Conservation (phyloP, 176 grass and related monocot species). For the Avena sativa region DNA sequence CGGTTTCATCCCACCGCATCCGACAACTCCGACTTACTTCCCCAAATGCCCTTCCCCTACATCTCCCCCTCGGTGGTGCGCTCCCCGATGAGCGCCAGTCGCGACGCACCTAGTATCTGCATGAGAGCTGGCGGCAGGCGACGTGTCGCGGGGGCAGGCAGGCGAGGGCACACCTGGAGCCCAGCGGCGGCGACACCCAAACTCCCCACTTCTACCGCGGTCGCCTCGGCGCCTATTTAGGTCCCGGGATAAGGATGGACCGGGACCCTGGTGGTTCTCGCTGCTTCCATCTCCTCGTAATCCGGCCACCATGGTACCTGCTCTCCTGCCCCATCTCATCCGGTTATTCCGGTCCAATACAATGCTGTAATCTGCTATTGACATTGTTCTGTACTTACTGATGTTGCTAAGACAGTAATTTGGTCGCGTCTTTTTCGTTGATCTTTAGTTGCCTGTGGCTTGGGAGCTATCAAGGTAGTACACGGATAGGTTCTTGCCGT, state of each 20-base stretch:
- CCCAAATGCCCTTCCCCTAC: too few species aligned
- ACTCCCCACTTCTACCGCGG: background rate
- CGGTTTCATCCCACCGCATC: too few species aligned
- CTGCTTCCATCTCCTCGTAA: background rate
- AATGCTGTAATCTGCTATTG: background rate
- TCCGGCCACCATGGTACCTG: slow-evolving; percentile 39
- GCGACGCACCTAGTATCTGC: background rate
- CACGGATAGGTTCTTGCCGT: background rate
- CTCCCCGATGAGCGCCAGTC: background rate
- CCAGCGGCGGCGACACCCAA: slow-evolving; percentile 40
- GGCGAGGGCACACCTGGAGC: slow-evolving; percentile 41
- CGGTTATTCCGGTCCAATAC: background rate
- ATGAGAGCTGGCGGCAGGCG: slow-evolving; percentile 33
- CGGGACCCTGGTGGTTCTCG: background rate
- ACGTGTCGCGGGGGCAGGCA: slow-evolving; percentile 48
- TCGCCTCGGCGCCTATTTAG: slow-evolving; percentile 24
- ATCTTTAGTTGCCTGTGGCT: background rate
- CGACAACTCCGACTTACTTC: too few species aligned
- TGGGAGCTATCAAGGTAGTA: background rate
- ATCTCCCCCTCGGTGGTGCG: background rate
- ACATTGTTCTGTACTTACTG: background rate
- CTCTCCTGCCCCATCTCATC: background rate
- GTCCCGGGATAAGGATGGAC: background rate
- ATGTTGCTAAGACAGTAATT: background rate
- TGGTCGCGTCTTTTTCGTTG: background rate